These are phyloP conservation scores for grape (Vitis vinifera) DNA, from an alignment of 164 flowering plant species.

Conservation along the genomic window DNA sequence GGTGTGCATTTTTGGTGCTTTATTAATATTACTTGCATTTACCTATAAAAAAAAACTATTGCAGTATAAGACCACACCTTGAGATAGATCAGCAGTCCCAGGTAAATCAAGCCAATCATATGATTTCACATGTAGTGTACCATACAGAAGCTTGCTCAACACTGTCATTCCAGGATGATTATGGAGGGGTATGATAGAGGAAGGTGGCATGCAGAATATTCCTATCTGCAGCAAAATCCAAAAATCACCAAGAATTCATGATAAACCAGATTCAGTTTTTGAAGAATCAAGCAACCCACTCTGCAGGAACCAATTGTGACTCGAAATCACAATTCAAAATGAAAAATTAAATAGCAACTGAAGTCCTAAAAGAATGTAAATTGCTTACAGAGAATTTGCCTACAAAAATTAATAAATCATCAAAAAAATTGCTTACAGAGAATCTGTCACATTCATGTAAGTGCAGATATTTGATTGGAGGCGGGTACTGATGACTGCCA, in stretches of 20 bases:
- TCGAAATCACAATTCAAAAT: background rate
- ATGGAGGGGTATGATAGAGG: constrained; percentile 90
- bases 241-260: background rate
- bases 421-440: constrained; percentile 55
- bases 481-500: constrained; percentile 55
- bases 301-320: background rate
- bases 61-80: constrained; percentile 43
- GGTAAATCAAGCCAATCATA: constrained; percentile 84
- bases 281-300: too few species aligned
- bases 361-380: background rate
- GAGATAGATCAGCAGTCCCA: constrained; percentile 46
- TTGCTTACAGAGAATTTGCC: too few species aligned
- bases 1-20: too few species aligned
- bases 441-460: constrained; percentile 81
- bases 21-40: too few species aligned
- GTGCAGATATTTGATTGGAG: constrained; percentile 88
- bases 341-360: background rate
- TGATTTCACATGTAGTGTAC: constrained; percentile 70
- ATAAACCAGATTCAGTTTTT: background rate
- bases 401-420: too few species aligned
- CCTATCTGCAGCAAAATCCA: constrained; percentile 66
- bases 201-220: constrained; percentile 96
- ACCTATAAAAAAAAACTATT: too few species aligned
- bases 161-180: constrained; percentile 99
- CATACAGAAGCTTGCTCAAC: constrained; percentile 91